These are phyloP conservation scores for Olyra latifolia DNA, from an alignment of 176 grass and related monocot genomes.

Conservation along the genomic window DNA sequence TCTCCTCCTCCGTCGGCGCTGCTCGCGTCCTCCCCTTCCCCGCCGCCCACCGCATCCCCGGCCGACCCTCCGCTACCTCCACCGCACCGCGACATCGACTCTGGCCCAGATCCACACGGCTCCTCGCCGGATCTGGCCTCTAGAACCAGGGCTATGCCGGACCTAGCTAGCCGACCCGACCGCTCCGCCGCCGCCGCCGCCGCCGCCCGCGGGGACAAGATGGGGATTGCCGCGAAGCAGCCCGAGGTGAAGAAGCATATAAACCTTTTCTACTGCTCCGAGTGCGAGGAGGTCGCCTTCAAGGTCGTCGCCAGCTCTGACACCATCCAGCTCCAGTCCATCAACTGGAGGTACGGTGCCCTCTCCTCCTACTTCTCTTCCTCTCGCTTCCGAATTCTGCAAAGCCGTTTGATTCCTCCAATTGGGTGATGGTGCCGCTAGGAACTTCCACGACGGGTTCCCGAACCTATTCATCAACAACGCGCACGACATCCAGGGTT, in stretches of 20 bases:
- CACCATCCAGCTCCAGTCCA: constrained; percentile 71
- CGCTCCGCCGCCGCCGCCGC: constrained; percentile 14
- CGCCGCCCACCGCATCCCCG: no score
- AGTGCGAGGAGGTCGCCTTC: constrained; percentile 74
- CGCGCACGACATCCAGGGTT: constrained; percentile 78
- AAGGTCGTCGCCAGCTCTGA: constrained; percentile 65
- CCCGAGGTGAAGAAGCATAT: constrained; percentile 69
- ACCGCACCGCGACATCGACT: no score
- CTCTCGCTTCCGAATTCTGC: background rate
- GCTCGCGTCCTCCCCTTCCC: no score
- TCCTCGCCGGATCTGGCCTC: no score
- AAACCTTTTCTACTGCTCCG: constrained; percentile 83
- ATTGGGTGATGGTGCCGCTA: background rate
- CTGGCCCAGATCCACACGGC: no score
- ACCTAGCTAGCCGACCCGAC: background rate
- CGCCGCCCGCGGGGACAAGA: constrained; percentile 4
- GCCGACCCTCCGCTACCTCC: no score
- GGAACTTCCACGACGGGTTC: constrained; percentile 92
- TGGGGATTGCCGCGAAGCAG: constrained; percentile 43
- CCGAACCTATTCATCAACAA: constrained; percentile 97
- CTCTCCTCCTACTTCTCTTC: background rate
- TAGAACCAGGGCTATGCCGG: no score
- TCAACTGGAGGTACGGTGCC: constrained; percentile 69
- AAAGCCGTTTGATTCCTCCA: background rate
- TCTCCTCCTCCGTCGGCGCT: no score